Evolutionary conservation across 306 rosid species (phyloP).

Genomic region (Hylodesmum podocarpum): DNA sequence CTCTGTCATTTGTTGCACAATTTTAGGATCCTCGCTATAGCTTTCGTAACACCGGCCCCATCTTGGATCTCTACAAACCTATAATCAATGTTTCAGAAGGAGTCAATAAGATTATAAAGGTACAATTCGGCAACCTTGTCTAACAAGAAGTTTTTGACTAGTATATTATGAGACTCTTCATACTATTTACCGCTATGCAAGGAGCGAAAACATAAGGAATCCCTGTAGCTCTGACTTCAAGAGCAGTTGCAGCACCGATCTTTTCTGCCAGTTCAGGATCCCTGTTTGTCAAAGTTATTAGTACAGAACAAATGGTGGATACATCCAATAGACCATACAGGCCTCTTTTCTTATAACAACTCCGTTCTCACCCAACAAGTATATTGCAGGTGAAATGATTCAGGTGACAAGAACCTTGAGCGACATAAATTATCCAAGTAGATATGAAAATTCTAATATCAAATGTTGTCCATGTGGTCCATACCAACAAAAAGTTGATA

Average conservation of each 20-base stretch:
- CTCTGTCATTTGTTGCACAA: constrained; percentile 81
- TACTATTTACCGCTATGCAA: constrained; percentile 76
- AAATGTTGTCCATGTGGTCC: neutral
- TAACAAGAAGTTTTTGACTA: constrained; percentile 15
- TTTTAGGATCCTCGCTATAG: constrained; percentile 86
- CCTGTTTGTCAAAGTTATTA: constrained; percentile 43
- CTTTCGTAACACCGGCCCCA: constrained; percentile 99
- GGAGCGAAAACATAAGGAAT: constrained; percentile 93
- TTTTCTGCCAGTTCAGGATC: constrained; percentile 63
- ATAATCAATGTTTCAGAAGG: constrained; percentile 34
- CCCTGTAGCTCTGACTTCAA: constrained; percentile 94
- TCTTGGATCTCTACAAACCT: constrained; percentile 99
- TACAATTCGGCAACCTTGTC: constrained; percentile 16
- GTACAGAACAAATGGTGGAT: constrained; percentile 24
- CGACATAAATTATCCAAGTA: neutral
- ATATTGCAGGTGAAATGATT: constrained; percentile 7
- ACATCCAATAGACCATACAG: neutral
- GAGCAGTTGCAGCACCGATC: constrained; percentile 95
- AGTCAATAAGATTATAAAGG: constrained; percentile 16
- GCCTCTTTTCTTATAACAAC: neutral
- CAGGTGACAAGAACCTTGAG: constrained; percentile 1
- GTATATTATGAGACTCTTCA: constrained; percentile 13
- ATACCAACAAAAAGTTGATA: neutral
- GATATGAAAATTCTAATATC: neutral
- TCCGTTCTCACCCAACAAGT: neutral